Base-by-base conservation (phyloP, 352 stramenopile species). In the Globisporangium cylindrosporum region DNA sequence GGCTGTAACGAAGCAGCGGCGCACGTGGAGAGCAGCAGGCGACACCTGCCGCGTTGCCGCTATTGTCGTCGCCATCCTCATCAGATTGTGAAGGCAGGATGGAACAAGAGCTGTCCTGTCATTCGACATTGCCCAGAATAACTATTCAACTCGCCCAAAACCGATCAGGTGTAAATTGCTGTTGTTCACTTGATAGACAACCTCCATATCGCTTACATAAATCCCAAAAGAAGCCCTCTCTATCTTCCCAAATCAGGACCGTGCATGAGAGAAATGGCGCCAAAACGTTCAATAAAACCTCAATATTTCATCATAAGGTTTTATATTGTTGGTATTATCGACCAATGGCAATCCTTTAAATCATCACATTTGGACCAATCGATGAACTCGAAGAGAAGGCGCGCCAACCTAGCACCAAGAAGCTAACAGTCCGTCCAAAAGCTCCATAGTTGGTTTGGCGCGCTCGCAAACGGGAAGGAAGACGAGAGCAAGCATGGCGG, bases 401-500 rank as follows among this genome's bases (percentile, higher is more conserved):
- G 18, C 43, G 2, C 43, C 43, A 51, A 51, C 43, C 18, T 7
- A 24, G 18, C 43, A 51, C 9, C 43, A 51, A 22, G n/a, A n/a
- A 51, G 7, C 41, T 9, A 24, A 51, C 43, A 51, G 43, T 20
- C 7, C 18, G 22, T 9, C 7, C 18, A 51, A 51, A 49, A 22
- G 41, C 15, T n/a, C 18, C 43, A 61, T 46, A 61, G 55, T 53
- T 64, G 18, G 43, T 64, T 53, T 64, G 58, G 41, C 29, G 56
- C 62, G 22, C 22, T 46, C 34, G 4, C 22, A 49, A 51, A 48
- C 36, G 22, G 43, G 43, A 51, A 51, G 43, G 4, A 51, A 24
- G 18, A 24, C 15, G 43, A 51, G 43, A 56, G 29, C 15, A 34
- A 67, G 36, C 58, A 79, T 76, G 73, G 68, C 73, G 73, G 73